A percentile compares a stretch with the other conserved stretches of the same genome.
Evolutionary conservation across 345 rosid species (phyloP).

Genomic region (Rubroshorea leprosula): DNA sequence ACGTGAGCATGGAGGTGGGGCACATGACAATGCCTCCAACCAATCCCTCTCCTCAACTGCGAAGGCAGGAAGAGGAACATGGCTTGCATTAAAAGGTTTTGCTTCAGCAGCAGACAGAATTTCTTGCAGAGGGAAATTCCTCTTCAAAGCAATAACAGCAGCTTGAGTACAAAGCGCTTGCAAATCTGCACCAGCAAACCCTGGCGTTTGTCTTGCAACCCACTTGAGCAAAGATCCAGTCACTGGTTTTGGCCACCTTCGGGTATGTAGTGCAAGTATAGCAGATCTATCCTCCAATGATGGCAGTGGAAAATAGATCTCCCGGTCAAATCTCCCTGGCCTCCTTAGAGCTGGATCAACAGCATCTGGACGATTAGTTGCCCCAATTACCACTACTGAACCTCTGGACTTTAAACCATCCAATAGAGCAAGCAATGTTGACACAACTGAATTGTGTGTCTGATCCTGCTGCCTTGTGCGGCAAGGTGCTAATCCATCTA

Average conservation of each 20-base stretch:
- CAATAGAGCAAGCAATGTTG: slow-evolving; percentile 89
- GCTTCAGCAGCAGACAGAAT: slow-evolving; percentile 64
- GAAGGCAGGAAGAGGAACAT: slow-evolving; percentile 69
- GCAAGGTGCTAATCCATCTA: slow-evolving; percentile 92
- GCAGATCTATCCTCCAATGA: slow-evolving; percentile 79
- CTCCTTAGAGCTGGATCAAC: slow-evolving; percentile 97
- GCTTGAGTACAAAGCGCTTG: slow-evolving; percentile 98
- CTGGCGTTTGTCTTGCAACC: slow-evolving; percentile 79
- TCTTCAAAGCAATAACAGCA: slow-evolving; percentile 79
- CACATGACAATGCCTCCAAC: slow-evolving; percentile 86
- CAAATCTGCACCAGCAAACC: slow-evolving; percentile 98
- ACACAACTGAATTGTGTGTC: slow-evolving; percentile 97
- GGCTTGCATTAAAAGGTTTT: slow-evolving; percentile 44
- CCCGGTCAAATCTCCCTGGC: slow-evolving; percentile 98
- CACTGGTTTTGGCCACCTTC: slow-evolving; percentile 90
- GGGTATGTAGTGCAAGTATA: slow-evolving; percentile 85
- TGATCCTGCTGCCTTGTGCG: slow-evolving; percentile 96
- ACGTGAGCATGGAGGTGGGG: slow-evolving; percentile 90
- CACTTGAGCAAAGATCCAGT: slow-evolving; percentile 71
- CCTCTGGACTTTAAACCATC: slow-evolving; percentile 98
- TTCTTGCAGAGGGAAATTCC: slow-evolving; percentile 88
- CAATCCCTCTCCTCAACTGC: slow-evolving; percentile 90
- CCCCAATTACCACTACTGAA: slow-evolving; percentile 97
- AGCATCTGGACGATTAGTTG: slow-evolving; percentile 98
- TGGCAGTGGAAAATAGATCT: slow-evolving; percentile 90